Conservation (phyloP, 2,329 filamentous ascomycete species). For the Penicillium digitatum region DNA sequence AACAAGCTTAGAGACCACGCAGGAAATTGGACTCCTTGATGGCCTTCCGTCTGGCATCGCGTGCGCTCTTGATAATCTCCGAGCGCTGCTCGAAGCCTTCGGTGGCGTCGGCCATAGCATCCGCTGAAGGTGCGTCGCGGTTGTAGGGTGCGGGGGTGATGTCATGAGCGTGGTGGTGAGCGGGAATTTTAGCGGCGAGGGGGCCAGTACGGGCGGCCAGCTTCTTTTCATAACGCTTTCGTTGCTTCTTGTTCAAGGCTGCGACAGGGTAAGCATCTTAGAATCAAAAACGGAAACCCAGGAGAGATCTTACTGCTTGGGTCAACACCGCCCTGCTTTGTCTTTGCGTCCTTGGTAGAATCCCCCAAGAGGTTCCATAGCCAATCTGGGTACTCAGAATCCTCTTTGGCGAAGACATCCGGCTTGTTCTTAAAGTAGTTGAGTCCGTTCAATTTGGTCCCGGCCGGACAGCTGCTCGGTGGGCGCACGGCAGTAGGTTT, state of each 20-base stretch:
- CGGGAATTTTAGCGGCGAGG: conserved; percentile 41
- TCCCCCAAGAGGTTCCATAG: conserved; percentile 45
- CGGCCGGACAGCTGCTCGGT: conserved; percentile 39
- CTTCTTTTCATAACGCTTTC: conserved; percentile 47
- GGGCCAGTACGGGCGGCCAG: conserved; percentile 40
- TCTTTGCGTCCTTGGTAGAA: conserved; percentile 31
- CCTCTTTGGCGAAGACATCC: conserved; percentile 44
- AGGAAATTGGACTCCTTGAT: conserved; percentile 49
- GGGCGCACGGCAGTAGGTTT: conserved; percentile 29
- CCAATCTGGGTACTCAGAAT: conserved; percentile 49
- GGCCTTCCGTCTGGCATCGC: conserved; percentile 44
- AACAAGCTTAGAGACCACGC: conserved; percentile 40
- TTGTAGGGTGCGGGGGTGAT: conserved; percentile 41
- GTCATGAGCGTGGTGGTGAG: conserved; percentile 46
- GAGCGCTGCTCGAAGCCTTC: conserved; percentile 37
- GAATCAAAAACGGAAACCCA: background rate
- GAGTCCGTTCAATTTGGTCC: conserved; percentile 41
- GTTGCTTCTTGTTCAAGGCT: conserved; percentile 48
- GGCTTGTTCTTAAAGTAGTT: conserved; percentile 49
- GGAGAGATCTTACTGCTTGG: conserved; percentile 35
- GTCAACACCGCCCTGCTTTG: conserved; percentile 37
- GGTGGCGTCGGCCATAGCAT: conserved; percentile 33
- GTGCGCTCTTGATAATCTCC: conserved; percentile 45
- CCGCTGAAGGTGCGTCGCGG: conserved; percentile 20
- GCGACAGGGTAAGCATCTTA: conserved; percentile 17